These are phyloP conservation scores for Nigrograna mackinnonii DNA, from an alignment of 2,329 filamentous ascomycete genomes.

Conservation along the genomic window DNA sequence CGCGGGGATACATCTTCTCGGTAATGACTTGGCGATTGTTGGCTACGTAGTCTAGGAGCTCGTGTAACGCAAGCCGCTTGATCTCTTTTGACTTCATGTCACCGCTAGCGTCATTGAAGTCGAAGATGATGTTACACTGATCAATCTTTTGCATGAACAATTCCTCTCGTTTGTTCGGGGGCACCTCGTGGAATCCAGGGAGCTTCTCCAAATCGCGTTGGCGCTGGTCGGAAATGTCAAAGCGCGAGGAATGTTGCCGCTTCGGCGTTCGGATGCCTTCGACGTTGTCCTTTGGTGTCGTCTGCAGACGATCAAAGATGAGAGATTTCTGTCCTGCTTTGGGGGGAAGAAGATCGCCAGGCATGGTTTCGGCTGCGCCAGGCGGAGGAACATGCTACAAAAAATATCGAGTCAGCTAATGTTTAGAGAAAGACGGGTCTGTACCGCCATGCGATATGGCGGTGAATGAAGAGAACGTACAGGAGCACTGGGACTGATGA, in stretches of 20 bases:
- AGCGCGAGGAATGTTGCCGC: constrained; percentile 94
- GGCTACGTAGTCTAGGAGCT: constrained; percentile 95
- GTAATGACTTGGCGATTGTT: constrained; percentile 99
- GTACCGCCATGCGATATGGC: too few relatives aligned
- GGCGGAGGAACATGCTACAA: constrained; percentile 85
- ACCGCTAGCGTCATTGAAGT: constrained; percentile 96
- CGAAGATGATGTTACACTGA: constrained; percentile 99
- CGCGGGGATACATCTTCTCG: constrained; percentile 97
- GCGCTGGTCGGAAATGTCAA: constrained; percentile 92
- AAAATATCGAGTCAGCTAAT: too few relatives aligned
- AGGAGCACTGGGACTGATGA: constrained; percentile 92
- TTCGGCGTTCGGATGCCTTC: constrained; percentile 95
- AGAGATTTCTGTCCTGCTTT: constrained; percentile 89
- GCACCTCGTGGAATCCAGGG: constrained; percentile 96
- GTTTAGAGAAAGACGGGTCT: constrained; percentile 1
- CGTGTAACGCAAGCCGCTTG: constrained; percentile 93
- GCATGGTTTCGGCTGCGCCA: constrained; percentile 95
- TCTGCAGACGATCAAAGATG: constrained; percentile 85
- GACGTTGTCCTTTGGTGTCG: constrained; percentile 93
- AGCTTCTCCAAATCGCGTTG: constrained; percentile 93
- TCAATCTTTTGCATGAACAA: constrained; percentile 99
- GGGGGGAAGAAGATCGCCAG: constrained; percentile 91
- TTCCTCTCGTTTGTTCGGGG: constrained; percentile 90
- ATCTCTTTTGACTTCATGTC: constrained; percentile 99
- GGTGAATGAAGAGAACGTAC: constrained; percentile 25